phyloP scores from a whole-genome alignment of 2,329 filamentous ascomycete genomes.

The Fulvia fulva region DNA sequence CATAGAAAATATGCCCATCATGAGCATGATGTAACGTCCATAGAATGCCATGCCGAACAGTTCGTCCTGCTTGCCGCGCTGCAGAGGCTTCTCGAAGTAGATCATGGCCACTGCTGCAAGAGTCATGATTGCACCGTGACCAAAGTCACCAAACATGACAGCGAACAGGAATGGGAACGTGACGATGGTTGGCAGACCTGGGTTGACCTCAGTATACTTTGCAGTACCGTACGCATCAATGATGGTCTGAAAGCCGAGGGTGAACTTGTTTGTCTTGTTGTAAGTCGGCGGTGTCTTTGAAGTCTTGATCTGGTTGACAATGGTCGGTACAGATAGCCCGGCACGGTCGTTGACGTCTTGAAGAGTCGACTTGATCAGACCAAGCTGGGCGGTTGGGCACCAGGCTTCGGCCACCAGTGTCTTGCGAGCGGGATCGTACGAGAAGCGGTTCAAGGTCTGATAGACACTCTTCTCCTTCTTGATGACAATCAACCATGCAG shows the following conservation, averaged over 20 bases:
- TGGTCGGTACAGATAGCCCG: conserved; percentile 93
- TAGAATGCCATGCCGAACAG: conserved; percentile 98
- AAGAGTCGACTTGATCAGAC: conserved; percentile 84
- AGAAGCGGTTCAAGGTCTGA: conserved; percentile 91
- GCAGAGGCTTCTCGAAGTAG: conserved; percentile 84
- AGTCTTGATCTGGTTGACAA: conserved; percentile 95
- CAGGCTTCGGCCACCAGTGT: conserved; percentile 97
- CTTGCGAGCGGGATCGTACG: conserved; percentile 90
- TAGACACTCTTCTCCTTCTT: conserved; percentile 99
- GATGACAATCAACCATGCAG: conserved; percentile 95
- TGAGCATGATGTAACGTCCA: conserved; percentile 94
- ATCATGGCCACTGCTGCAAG: conserved; percentile 85
- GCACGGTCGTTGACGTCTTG: conserved; percentile 96
- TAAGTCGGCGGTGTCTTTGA: conserved; percentile 98
- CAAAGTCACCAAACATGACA: conserved; percentile 99
- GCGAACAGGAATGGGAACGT: conserved; percentile 99
- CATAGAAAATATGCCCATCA: conserved; percentile 97
- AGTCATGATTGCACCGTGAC: conserved; percentile 88
- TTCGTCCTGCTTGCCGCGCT: conserved; percentile 87
- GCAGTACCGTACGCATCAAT: conserved; percentile 97
- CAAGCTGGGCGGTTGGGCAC: conserved; percentile 88
- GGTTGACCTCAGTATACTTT: conserved; percentile 96
- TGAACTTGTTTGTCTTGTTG: conserved; percentile 97
- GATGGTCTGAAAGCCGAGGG: conserved; percentile 96
- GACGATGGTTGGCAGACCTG: conserved; percentile 87